phyloP scores from a whole-genome alignment of 2,329 filamentous ascomycete species.

The Monilinia polystroma region DNA sequence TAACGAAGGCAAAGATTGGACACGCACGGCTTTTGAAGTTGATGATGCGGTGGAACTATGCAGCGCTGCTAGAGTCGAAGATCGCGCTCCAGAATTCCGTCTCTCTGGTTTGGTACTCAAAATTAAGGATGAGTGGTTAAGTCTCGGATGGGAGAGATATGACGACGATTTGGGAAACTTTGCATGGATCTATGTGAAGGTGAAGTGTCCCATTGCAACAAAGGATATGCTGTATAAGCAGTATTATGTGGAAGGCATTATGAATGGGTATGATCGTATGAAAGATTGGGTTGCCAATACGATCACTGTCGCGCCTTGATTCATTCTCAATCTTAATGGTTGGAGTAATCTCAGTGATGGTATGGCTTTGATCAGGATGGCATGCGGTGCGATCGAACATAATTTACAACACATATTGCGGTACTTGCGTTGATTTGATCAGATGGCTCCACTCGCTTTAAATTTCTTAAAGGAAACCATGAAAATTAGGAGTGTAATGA shows the following conservation, averaged over 20 bases:
- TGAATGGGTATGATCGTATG: conserved; percentile 19
- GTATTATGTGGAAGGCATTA: conserved; percentile 18
- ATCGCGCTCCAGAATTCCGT: conserved; percentile 12
- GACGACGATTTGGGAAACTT: conserved; percentile 23
- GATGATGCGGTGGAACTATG: conserved; percentile 12
- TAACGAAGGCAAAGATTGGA: conserved; percentile 19
- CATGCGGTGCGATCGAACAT: neutral
- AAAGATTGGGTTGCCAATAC: conserved; percentile 19
- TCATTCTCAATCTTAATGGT: neutral
- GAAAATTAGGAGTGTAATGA: neutral
- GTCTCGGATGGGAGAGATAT: conserved; percentile 17
- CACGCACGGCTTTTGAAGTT: conserved; percentile 18
- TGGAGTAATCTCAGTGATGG: too few relatives aligned
- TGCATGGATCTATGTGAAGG: conserved; percentile 13
- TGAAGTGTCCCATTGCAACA: neutral
- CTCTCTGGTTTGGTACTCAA: conserved; percentile 10
- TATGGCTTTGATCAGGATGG: neutral
- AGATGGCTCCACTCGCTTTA: neutral
- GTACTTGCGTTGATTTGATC: too few relatives aligned
- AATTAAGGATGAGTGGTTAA: neutral
- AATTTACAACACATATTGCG: too few relatives aligned
- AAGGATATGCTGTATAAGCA: conserved; percentile 10
- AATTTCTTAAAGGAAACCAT: neutral
- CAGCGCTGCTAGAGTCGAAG: neutral
- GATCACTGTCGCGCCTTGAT: neutral